Conservation (phyloP, 192 early-diverging fungal species). For the Glomus cerebriforme region DNA sequence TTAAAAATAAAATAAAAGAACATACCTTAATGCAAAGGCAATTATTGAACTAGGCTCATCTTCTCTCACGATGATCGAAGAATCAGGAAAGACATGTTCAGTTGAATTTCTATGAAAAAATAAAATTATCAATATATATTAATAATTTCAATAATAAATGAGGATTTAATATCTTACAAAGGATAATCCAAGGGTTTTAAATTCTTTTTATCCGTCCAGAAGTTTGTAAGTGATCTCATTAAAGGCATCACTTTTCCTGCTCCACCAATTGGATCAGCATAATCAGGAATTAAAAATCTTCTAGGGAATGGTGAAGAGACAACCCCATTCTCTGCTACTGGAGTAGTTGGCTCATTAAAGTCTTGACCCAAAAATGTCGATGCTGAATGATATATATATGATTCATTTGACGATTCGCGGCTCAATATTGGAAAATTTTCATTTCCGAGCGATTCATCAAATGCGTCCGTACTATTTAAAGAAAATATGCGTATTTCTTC, state of each 20-base stretch:
- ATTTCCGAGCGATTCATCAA: slow-evolving; percentile 49
- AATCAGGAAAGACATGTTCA: slow-evolving; percentile 88
- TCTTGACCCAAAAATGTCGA: slow-evolving; percentile 21
- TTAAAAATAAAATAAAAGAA: background rate
- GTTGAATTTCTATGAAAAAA: slow-evolving; percentile 54
- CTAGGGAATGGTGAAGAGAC: no score
- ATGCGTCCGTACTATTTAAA: slow-evolving; percentile 56
- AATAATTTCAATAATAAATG: background rate
- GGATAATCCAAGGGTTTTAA: slow-evolving; percentile 75
- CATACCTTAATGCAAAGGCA: slow-evolving; percentile 75
- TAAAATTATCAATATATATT: background rate
- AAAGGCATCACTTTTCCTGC: slow-evolving; percentile 50
- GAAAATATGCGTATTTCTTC: slow-evolving; percentile 46
- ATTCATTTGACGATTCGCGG: slow-evolving; percentile 24
- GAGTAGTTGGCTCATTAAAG: slow-evolving; percentile 6
- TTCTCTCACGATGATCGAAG: slow-evolving; percentile 84
- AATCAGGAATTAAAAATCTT: background rate
- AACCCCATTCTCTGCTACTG: background rate
- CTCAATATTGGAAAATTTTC: slow-evolving; percentile 33
- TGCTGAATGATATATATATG: slow-evolving; percentile 26
- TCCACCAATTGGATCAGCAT: background rate
- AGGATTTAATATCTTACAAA: no score
- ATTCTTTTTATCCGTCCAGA: slow-evolving; percentile 70
- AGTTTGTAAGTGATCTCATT: slow-evolving; percentile 73
- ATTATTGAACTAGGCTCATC: slow-evolving; percentile 94